phyloP scores from a whole-genome alignment of 345 rosid genomes.

The Brassica juncea region DNA sequence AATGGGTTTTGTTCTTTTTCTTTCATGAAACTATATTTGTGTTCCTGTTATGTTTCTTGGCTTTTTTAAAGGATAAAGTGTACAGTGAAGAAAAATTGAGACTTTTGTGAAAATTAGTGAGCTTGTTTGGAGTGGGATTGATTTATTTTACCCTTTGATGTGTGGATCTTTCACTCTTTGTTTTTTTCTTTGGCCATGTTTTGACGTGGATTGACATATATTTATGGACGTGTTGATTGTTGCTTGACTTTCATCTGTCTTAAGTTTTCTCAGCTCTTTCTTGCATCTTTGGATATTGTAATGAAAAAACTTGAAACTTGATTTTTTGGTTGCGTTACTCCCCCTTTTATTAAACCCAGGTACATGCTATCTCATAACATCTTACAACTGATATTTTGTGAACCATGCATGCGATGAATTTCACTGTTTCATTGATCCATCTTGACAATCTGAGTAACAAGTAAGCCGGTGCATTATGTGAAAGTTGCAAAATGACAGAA shows the following conservation, averaged over 20 bases:
- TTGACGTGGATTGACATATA: background rate
- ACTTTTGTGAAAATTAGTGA: background rate
- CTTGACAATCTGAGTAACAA: background rate
- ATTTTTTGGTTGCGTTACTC: background rate
- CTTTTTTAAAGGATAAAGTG: background rate
- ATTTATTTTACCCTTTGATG: background rate
- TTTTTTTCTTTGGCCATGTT: background rate
- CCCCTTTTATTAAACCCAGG: background rate
- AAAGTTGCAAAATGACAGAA: background rate
- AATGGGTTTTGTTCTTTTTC: background rate
- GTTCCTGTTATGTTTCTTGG: background rate
- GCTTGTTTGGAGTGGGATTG: background rate
- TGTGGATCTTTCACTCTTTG: background rate
- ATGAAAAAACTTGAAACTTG: background rate
- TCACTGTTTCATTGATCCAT: conserved; percentile 19
- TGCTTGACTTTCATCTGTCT: conserved; percentile 14
- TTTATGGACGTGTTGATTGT: background rate
- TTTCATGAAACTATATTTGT: background rate
- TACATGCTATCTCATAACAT: background rate
- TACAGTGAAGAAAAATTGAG: background rate
- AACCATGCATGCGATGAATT: background rate
- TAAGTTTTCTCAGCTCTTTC: background rate
- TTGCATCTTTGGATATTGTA: background rate
- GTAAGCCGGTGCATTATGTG: background rate
- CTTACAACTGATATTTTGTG: background rate